A percentile compares a stretch with the other conserved stretches of the same genome.
Evolutionary conservation across 139 green algal genomes (phyloP).

Genomic region (Chlamydomonas urium): DNA sequence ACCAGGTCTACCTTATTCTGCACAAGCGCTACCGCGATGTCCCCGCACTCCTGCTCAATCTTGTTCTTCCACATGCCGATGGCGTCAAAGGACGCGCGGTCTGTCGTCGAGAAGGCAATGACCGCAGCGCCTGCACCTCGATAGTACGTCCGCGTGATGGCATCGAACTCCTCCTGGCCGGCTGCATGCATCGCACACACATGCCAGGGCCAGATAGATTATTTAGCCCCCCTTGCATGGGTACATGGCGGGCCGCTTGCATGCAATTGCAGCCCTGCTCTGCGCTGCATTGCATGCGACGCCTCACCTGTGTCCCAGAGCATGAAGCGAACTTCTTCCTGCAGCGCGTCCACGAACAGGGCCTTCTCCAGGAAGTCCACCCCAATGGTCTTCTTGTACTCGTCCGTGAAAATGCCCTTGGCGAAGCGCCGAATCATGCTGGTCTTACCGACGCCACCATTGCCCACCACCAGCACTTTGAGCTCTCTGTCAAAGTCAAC

Average conservation of each 20-base stretch:
- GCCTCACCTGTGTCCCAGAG: constrained; percentile 69
- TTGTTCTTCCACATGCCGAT: constrained; percentile 59
- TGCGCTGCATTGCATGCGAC: too few relatives aligned
- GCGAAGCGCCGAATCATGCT: constrained; percentile 70
- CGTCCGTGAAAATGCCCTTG: constrained; percentile 65
- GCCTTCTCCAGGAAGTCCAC: constrained; percentile 79
- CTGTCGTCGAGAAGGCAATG: constrained; percentile 70
- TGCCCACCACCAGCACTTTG: constrained; percentile 68
- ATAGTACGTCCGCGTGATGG: constrained; percentile 72
- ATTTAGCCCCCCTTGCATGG: too few relatives aligned
- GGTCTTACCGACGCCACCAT: constrained; percentile 72
- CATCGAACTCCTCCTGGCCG: constrained; percentile 77
- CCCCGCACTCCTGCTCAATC: constrained; percentile 56
- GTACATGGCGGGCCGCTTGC: too few relatives aligned
- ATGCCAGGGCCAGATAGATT: neutral
- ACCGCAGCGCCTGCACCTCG: constrained; percentile 60
- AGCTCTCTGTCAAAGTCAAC: constrained; percentile 43
- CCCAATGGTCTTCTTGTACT: constrained; percentile 80
- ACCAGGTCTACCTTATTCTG: constrained; percentile 77
- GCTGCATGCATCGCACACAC: constrained; percentile 28
- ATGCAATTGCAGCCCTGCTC: neutral
- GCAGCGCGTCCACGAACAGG: constrained; percentile 54
- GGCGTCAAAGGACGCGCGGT: constrained; percentile 66
- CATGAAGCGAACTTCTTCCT: constrained; percentile 70
- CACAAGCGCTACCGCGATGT: constrained; percentile 64